Evolutionary conservation across 2,329 filamentous ascomycete genomes (phyloP).

Genomic region (Ilyonectria mors-panacis): DNA sequence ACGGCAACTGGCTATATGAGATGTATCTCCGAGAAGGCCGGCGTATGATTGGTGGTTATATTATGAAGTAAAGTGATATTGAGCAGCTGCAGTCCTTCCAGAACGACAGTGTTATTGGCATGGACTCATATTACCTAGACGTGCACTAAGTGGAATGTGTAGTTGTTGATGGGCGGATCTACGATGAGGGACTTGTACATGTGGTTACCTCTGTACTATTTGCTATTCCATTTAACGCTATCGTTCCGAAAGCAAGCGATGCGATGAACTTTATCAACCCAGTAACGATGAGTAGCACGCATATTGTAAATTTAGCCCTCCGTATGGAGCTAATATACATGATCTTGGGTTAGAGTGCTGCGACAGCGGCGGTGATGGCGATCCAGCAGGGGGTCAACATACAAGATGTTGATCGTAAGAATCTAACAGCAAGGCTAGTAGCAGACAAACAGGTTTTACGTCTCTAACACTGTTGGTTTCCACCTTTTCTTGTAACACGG

Average conservation of each 20-base stretch:
- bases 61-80: too few relatives aligned
- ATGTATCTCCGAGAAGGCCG: too few relatives aligned
- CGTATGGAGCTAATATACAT: constrained; percentile 41
- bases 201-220: too few relatives aligned
- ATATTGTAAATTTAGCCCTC: constrained; percentile 35
- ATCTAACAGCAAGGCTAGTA: constrained; percentile 30
- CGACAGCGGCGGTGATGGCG: constrained; percentile 35
- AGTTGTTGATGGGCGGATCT: not conserved
- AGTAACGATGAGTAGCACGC: constrained; percentile 13
- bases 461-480: not conserved
- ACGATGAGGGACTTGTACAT: too few relatives aligned
- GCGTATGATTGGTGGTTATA: too few relatives aligned
- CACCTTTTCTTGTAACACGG: too few relatives aligned
- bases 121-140: constrained; percentile 34
- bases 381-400: constrained; percentile 37
- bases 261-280: too few relatives aligned
- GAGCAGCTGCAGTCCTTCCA: not conserved
- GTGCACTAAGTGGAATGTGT: constrained; percentile 39
- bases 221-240: too few relatives aligned
- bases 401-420: constrained; percentile 32
- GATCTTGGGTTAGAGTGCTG: constrained; percentile 38
- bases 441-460: constrained; percentile 33
- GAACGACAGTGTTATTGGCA: constrained; percentile 20
- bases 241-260: too few relatives aligned
- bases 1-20: too few relatives aligned